Conservation (phyloP, 2,329 filamentous ascomycete genomes). For the Exophiala spinifera region DNA sequence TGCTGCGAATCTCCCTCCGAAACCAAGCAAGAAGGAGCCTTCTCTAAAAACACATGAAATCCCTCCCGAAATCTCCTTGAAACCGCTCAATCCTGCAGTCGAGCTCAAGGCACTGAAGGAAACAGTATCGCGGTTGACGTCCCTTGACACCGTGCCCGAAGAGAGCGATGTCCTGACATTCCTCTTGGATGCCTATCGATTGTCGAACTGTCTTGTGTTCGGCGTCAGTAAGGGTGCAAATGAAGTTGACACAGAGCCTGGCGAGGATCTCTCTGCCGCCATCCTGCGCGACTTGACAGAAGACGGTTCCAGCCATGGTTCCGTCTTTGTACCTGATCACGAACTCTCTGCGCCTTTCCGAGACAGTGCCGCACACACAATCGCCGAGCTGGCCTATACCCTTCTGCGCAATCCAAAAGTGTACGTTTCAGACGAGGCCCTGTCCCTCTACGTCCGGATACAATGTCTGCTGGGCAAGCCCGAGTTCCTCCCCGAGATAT, state of each 20-base stretch:
- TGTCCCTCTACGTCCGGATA: conserved; percentile 71
- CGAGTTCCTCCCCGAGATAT: conserved; percentile 72
- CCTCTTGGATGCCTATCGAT: conserved; percentile 16
- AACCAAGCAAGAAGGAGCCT: background rate
- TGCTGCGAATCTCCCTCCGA: background rate
- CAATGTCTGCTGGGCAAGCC: conserved; percentile 71
- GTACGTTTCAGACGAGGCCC: conserved; percentile 71
- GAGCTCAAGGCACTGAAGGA: conserved; percentile 11
- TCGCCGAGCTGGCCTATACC: conserved; percentile 60
- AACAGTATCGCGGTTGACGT: conserved; percentile 18
- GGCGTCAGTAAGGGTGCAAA: conserved; percentile 18
- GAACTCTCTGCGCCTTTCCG: conserved; percentile 33
- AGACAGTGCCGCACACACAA: conserved; percentile 39
- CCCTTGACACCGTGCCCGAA: conserved; percentile 10
- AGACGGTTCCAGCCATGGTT: conserved; percentile 22
- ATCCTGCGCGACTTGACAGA: conserved; percentile 26
- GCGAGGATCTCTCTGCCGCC: conserved; percentile 39
- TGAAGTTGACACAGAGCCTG: conserved; percentile 14
- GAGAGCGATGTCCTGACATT: conserved; percentile 11
- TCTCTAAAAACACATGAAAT: background rate
- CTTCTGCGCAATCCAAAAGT: conserved; percentile 72
- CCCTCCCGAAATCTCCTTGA: conserved; percentile 1
- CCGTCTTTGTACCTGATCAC: conserved; percentile 24
- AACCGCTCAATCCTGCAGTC: conserved; percentile 6
- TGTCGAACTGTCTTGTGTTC: conserved; percentile 22